Conservation (phyloP, 1,284 basidiomycete genomes). For the Boletus nobilissimus region DNA sequence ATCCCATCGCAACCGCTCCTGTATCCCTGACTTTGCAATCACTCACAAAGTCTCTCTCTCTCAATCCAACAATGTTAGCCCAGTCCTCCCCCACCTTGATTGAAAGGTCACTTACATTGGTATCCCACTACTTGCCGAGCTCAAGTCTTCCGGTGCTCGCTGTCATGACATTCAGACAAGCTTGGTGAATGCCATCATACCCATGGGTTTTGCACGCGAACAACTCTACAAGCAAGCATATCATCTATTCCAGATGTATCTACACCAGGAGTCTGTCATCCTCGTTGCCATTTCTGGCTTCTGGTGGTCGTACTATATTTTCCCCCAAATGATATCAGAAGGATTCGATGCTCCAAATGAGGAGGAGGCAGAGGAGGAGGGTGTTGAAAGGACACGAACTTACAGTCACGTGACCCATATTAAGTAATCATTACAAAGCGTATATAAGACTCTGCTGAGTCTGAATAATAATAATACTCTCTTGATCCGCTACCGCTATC, state of each 20-base stretch:
- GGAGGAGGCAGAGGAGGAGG: no score
- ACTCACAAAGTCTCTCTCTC: background rate
- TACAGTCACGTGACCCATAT: no score
- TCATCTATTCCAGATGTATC: background rate
- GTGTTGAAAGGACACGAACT: no score
- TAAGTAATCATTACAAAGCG: no score
- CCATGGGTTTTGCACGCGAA: background rate
- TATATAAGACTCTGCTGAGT: no score
- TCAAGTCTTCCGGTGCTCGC: background rate
- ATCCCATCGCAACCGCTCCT: background rate
- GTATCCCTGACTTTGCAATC: conserved; percentile 1
- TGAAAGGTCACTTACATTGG: background rate
- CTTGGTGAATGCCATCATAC: background rate
- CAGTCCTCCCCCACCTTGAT: background rate
- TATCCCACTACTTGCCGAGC: background rate
- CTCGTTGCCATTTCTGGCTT: background rate
- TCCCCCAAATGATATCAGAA: no score
- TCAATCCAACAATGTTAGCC: background rate
- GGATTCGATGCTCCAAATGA: no score
- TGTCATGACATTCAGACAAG: background rate
- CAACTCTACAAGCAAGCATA: background rate
- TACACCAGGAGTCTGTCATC: background rate
- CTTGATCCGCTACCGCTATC: no score
- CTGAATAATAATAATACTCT: no score
- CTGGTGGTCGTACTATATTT: no score